Percentiles rank a stretch among this genome's conserved stretches.
Conservation (phyloP, 2,329 filamentous ascomycete species). For the Aspergillus pseudotamarii region DNA sequence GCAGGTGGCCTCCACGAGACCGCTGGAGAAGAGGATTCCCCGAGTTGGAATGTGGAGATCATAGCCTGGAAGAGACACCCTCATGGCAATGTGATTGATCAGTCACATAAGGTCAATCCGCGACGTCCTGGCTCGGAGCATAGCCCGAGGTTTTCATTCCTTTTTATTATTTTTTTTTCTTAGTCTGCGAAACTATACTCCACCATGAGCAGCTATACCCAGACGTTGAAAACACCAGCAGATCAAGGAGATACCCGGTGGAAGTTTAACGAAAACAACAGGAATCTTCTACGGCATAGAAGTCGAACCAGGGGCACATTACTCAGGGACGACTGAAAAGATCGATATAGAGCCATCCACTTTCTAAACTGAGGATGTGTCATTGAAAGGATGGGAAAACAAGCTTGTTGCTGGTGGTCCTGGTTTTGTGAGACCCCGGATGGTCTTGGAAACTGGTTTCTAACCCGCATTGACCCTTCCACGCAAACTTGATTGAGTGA, state of each 20-base stretch:
- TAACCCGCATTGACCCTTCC: not conserved
- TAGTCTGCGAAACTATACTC: not conserved
- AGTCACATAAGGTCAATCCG: not conserved
- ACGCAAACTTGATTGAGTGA: not conserved
- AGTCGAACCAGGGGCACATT: not conserved
- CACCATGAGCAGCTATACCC: not conserved
- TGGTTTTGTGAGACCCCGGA: not conserved
- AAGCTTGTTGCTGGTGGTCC: not conserved
- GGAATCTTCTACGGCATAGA: not conserved
- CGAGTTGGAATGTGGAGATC: conserved; percentile 33
- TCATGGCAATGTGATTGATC: not conserved
- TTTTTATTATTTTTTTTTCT: not conserved
- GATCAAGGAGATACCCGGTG: not conserved
- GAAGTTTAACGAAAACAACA: not conserved
- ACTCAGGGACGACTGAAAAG: not conserved
- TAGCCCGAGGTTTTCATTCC: not conserved
- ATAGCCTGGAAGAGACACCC: conserved; percentile 11
- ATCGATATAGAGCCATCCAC: not conserved
- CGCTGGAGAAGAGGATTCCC: conserved; percentile 14
- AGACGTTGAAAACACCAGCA: not conserved
- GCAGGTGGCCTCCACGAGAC: conserved; percentile 20
- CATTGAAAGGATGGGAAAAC: not conserved
- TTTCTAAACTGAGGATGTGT: not conserved
- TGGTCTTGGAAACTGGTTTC: not conserved
- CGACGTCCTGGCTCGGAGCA: not conserved